A percentile compares a stretch with the other conserved stretches of the same genome.
phyloP scores from a whole-genome alignment of 2,329 filamentous ascomycete species.

The Fusarium cicatricum region DNA sequence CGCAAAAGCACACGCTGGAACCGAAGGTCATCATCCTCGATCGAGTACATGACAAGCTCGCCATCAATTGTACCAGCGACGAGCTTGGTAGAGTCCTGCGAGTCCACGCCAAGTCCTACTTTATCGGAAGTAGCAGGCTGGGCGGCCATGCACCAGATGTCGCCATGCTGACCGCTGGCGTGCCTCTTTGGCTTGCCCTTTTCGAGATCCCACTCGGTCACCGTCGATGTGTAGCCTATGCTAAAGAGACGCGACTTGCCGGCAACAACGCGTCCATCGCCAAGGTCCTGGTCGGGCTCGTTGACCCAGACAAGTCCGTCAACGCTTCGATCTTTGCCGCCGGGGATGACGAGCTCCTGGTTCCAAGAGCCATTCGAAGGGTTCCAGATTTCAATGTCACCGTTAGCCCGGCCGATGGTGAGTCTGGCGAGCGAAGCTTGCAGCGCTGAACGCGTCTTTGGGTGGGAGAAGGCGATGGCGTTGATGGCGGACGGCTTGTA shows the following conservation, averaged over 20 bases:
- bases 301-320: conserved; percentile 93
- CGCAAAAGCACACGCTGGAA: conserved; percentile 80
- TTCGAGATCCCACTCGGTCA: conserved; percentile 94
- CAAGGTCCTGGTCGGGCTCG: conserved; percentile 76
- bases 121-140: conserved; percentile 67
- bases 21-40: conserved; percentile 81
- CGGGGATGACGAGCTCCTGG: conserved; percentile 86
- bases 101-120: conserved; percentile 31
- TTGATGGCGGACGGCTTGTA: conserved; percentile 94
- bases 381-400: conserved; percentile 98
- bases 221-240: conserved; percentile 89
- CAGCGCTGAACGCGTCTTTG: conserved; percentile 58
- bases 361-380: conserved; percentile 83
- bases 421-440: conserved; percentile 71
- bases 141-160: conserved; percentile 95
- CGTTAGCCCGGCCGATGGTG: conserved; percentile 90
- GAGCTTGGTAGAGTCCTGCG: conserved; percentile 65
- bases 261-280: conserved; percentile 66
- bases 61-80: conserved; percentile 92
- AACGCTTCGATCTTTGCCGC: conserved; percentile 84
- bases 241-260: conserved; percentile 91
- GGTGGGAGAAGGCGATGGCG: conserved; percentile 90
- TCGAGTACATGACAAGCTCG: conserved; percentile 85
- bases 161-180: conserved; percentile 90
- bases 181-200: conserved; percentile 80